Conservation (phyloP, 2,329 filamentous ascomycete species). For the Trichoderma koningiopsis region DNA sequence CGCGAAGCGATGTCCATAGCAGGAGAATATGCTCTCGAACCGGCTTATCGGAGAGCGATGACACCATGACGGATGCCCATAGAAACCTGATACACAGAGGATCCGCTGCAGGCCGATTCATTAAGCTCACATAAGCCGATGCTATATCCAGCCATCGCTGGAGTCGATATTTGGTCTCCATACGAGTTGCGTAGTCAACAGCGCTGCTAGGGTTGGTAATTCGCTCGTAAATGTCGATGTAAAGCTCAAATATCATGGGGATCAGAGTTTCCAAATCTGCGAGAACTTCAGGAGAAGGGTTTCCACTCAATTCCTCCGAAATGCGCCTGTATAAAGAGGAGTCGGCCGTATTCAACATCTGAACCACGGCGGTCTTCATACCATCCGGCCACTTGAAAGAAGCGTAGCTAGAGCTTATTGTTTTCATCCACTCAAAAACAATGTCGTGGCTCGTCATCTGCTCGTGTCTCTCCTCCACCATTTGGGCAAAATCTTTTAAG, state of each 20-base stretch:
- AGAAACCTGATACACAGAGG: slow-evolving; percentile 55
- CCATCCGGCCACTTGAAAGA: slow-evolving; percentile 59
- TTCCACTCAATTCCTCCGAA: slow-evolving; percentile 44
- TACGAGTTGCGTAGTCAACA: slow-evolving; percentile 51
- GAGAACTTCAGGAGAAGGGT: slow-evolving; percentile 34
- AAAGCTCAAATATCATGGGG: slow-evolving; percentile 63
- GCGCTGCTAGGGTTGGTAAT: slow-evolving; percentile 60
- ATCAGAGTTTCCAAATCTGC: slow-evolving; percentile 48
- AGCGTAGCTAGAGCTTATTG: slow-evolving; percentile 54
- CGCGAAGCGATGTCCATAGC: slow-evolving; percentile 61
- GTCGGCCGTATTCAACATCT: slow-evolving; percentile 58
- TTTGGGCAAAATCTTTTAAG: slow-evolving; percentile 54
- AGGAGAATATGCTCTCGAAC: slow-evolving; percentile 59
- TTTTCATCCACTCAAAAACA: slow-evolving; percentile 59
- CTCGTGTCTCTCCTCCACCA: slow-evolving; percentile 44
- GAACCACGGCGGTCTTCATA: slow-evolving; percentile 59
- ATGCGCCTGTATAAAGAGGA: slow-evolving; percentile 53
- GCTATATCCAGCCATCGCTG: slow-evolving; percentile 56
- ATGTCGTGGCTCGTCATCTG: slow-evolving; percentile 61
- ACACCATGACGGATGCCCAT: slow-evolving; percentile 59
- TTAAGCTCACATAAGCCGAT: slow-evolving; percentile 46
- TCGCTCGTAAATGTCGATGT: slow-evolving; percentile 62
- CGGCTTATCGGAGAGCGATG: slow-evolving; percentile 55
- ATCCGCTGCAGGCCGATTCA: slow-evolving; percentile 40
- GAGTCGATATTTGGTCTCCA: slow-evolving; percentile 54